phyloP scores from a whole-genome alignment of 2,329 filamentous ascomycete genomes.

The Monilinia fructigena region DNA sequence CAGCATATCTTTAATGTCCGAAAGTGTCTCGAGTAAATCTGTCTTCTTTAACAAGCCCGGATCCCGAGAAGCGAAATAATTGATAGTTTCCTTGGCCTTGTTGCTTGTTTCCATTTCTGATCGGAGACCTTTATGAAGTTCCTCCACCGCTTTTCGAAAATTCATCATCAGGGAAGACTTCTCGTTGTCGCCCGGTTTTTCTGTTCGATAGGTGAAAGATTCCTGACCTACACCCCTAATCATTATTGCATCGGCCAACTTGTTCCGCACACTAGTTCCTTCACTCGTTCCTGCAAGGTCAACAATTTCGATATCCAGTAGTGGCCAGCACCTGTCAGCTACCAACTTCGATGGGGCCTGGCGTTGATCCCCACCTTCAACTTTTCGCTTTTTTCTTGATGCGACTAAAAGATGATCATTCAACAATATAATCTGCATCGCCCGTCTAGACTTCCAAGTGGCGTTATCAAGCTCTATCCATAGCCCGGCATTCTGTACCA shows the following conservation, averaged over 20 bases:
- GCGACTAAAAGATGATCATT: conserved; percentile 94
- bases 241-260: conserved; percentile 83
- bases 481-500: conserved; percentile 85
- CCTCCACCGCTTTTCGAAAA: conserved; percentile 89
- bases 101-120: conserved; percentile 86
- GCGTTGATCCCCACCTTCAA: conserved; percentile 60
- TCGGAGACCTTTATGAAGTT: conserved; percentile 80
- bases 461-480: conserved; percentile 98
- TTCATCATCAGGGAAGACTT: conserved; percentile 82
- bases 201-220: conserved; percentile 91
- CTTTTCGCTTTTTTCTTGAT: conserved; percentile 86
- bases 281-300: conserved; percentile 73
- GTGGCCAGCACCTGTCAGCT: conserved; percentile 89
- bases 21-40: conserved; percentile 74
- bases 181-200: conserved; percentile 73
- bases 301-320: conserved; percentile 89
- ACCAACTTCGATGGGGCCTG: conserved; percentile 70
- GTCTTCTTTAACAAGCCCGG: conserved; percentile 75
- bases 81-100: conserved; percentile 79
- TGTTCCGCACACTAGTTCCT: conserved; percentile 55
- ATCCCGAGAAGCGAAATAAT: conserved; percentile 79
- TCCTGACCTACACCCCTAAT: conserved; percentile 82
- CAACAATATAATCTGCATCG: conserved; percentile 87
- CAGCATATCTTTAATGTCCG: conserved; percentile 79
- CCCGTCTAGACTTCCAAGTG: conserved; percentile 88